Base-by-base conservation (phyloP, 192 early-diverging fungal genomes). In the Coemansia sp. region DNA sequence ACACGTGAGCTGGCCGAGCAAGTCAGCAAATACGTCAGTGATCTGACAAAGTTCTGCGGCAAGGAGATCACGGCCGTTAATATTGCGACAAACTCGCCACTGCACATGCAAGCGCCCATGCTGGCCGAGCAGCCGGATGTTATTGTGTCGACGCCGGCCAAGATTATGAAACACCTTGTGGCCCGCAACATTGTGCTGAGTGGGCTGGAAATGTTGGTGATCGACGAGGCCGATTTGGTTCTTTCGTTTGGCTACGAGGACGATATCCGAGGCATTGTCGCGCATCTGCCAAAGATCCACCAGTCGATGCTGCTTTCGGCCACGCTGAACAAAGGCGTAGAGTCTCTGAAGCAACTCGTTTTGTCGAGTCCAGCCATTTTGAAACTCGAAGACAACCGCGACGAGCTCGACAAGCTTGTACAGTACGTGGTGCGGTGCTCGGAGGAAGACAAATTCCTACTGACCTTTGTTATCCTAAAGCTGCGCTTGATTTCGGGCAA, bases 191-290 rank as follows among this genome's bases (percentile, higher is more conserved):
- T 93, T 22, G 72, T 64, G 4, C 53, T 93, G 60, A 69, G 82
- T 4, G 65, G 76, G 8, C 73, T 96, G 41, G 90, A 94, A 58
- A 91, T 88, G 9, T 83, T 99, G 48, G 92, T 97, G 15, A 92
- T 99, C 48, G 97, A 98, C 58, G 97, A 99, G 79, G 95, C 95
- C 0, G 97, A 99, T 79, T 75, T 97, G 56, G 88, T 99, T 1
- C 76, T 95, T 53, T 93, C 92, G 38, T 99, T 93, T 78, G 97
- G 95, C 15, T 93, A 96, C 64, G 91, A 93, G 65, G 89, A 91
- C 38, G 97, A 99, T 70, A 72, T 99, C 32, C 83, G 86, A 51
- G 86, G 88, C 27, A 82, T 97, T 15, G 65, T 94, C 39, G 69
- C 82, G 10, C 84, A 85, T 52, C 70, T 94, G 61, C 94, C 95